Evolutionary conservation across 163 green algal species (phyloP), one percentile per base, ranked within the genome.

Genomic region (Coccomyxa subellipsoidea): DNA sequence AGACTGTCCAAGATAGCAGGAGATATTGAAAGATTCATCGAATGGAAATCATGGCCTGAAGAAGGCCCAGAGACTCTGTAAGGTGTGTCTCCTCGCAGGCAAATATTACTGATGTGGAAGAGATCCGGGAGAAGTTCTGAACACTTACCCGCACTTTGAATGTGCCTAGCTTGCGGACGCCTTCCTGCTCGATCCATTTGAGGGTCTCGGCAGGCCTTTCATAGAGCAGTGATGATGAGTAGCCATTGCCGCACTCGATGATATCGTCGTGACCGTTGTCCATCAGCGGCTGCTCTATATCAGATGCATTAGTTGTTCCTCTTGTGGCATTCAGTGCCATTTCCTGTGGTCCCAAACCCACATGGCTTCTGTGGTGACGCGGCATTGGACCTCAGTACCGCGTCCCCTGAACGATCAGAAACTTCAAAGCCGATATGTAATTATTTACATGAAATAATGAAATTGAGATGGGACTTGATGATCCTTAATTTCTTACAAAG

Each of bases 91-190:
- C 36, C 35, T 29, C 37, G 34, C 21, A 35, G 35, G 31, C 70
- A 34, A 0, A 40, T 38, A 10, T 0, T n/a, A 70, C 39, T 83
- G 54, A 54, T 37, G 5, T 7, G 2, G 8, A 15, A 7, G 38
- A 32, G 72, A 39, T 25, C 59, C 38, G 25, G 37, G 38, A 71
- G 5, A 34, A 18, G 12, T 12, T 66, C 47, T 25, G n/a, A 39
- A 29, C 32, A 38, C 71, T 36, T 38, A 87, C 87, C 84, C 86
- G 81, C 18, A 89, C 84, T 77, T 85, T 87, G 70, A 92, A 89
- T 32, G 87, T 83, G 27, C 84, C 86, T 9, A 92, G 77, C 77
- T 89, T 88, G 8, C 21, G 18, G 70, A 31, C 31, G 70, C 70
- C 70, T 29, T 12, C 18, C 31, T 25, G 32, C 25, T 77, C 70